Base-by-base conservation (phyloP, 1,139 yeast species). In the Hansenula lynferdii region DNA sequence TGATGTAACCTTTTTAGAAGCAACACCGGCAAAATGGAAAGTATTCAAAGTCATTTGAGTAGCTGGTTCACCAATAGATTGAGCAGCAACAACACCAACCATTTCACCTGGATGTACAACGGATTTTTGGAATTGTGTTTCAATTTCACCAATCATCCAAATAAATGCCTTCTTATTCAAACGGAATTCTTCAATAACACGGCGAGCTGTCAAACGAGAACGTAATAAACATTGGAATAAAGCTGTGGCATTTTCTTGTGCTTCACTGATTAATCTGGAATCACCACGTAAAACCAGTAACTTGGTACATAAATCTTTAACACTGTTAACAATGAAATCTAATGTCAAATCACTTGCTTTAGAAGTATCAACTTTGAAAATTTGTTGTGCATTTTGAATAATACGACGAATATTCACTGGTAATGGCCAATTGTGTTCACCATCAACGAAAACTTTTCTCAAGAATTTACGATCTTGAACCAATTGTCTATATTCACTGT, bases 1-100 rank as follows among this genome's bases (percentile, higher is more conserved):
- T 54, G 95, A 79, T 6, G 99, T 94, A 44, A 94, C 98, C 64
- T 94, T 94, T 81, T 92, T 94, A 10, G 97, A 90, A 29, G 97
- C 92, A 46, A 94, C 98, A 85, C 99, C 99, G 23, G 99, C 99
- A 73, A 90, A 94, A 73, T 94, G 99, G 96, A 94, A 94, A 53
- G 99, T 92, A 62, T 92, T 92, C 67, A 92, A 77, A 0, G 99
- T 92, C 99, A 92, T 92, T 67, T 92, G 99, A 21, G 99, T 92
- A 21, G 98, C 98, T 37, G 99, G 99, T 64, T 92, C 99, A 71
- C 99, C 99, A 69, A 92, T 92, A 34, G 97, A 89, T 70, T 92
- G 99, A 1, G 99, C 98, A 40, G 98, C 99, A 58, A 92, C 78
- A 40, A 92, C 97, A 71, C 99, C 99, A 43, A 94, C 98, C 98